Evolutionary conservation across 1,139 yeast genomes (phyloP), one percentile per base, ranked within the genome.

Genomic region (Taphrina deformans): DNA sequence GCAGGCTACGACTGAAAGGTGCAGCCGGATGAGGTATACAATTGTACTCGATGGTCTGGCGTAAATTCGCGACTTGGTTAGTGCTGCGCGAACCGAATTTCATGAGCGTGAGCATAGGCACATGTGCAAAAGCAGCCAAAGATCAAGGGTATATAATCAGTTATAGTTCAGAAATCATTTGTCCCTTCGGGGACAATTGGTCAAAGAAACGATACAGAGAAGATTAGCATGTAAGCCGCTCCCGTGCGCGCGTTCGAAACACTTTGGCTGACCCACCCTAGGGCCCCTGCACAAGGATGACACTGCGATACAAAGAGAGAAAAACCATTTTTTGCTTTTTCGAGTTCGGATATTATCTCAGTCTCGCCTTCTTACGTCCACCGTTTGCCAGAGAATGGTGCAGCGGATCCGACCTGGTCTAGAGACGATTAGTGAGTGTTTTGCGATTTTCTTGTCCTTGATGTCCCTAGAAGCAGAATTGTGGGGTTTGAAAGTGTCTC

Each of bases 231-330:
- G 48, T 44, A 44, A 44, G 48, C 27, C 48, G 27, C 27, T 44
- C 27, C 48, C 48, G 27, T 44, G 48, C 48, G 48, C 27, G 23
- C 31, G 52, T 26, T 29, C 52, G 52, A 29, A 14, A 26, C 52
- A n/a, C 27, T 18, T 5, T 23, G 38, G n/a, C 52, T 48, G 52
- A 48, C 52, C 26, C 52, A 16, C 35, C n/a, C 16, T 16, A 48
- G 52, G 91, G 95, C 91, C 95, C 95, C 91, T 88, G 96, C 95
- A 88, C 88, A 88, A 88, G 91, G 96, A 88, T 88, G 95, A 88
- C 95, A 88, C 95, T 87, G 84, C 87, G 85, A 51, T 44, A 91
- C 80, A 88, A 88, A 88, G 95, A 88, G 95, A 88, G 88, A 87
- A 85, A 83, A 79, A 82, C 80, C 82, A 85, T 86, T 87, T 87